Base-by-base conservation (phyloP, 495 filamentous ascomycete species). In the Lophiotrema nucula region DNA sequence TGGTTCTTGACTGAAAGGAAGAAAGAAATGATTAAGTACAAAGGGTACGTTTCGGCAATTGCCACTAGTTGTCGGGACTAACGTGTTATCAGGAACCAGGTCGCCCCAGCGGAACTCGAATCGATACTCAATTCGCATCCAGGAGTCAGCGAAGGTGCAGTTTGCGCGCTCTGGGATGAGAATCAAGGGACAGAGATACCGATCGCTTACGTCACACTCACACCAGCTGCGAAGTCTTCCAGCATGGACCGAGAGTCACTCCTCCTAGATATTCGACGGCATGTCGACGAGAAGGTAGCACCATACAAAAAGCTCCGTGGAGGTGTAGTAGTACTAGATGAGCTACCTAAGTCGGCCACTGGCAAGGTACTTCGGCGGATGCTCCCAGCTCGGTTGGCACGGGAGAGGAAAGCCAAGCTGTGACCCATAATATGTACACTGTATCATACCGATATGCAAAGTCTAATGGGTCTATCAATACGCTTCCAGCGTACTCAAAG, bases 31-130 rank as follows among this genome's bases (percentile, higher is more conserved):
- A 73, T 67, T 38, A 73, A 71, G 54, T 74, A 76, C 13, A 76
- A 76, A 45, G 75, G 71, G 18, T 62, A 28, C 38, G 52, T 1
- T 2, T 6, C 24, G 12, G 52, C 15, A 18, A 4, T 18, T 8
- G 5, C 12, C 47, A 37, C n/a, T 10, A 4, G 2, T 12, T 43
- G 33, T 6, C 21, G 16, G 4, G 13, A 26, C 42, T 46, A 11
- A 56, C 35, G 12, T 13, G 12, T 8, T 13, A 18, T 21, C 37
- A 56, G 52, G 11, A 28, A 72, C 39, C 74, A 77, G 60, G 73
- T 78, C 10, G 62, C 72, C 16, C 76, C 75, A 3, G 74, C 76
- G 3, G 76, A 79, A 62, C 63, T 79, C 0, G 76, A 79, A 53
- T 71, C 69, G 1, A 50, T 74, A 4, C 64, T 77, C 12, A 64